These are phyloP conservation scores for Boletus eberwhitei DNA, from an alignment of 768 basidiomycete genomes.

Conservation along the genomic window DNA sequence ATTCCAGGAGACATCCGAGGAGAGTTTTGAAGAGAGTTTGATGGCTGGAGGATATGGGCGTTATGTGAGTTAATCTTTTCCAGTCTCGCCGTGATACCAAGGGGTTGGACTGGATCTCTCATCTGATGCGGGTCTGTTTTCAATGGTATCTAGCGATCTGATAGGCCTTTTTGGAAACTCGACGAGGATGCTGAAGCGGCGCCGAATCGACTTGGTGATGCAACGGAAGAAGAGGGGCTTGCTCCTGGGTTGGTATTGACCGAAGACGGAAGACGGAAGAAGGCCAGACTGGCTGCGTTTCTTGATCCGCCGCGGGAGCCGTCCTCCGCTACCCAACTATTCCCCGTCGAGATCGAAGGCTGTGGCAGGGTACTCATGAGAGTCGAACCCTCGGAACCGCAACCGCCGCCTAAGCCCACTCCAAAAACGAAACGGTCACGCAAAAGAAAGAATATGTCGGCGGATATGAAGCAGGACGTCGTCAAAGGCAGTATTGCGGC, in stretches of 20 bases:
- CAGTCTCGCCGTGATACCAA: not conserved
- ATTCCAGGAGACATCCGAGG: slow-evolving; percentile 80
- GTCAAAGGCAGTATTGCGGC: slow-evolving; percentile 11
- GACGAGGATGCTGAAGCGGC: slow-evolving; percentile 14
- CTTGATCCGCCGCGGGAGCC: slow-evolving; percentile 36
- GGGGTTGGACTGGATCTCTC: slow-evolving; percentile 7
- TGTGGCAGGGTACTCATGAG: slow-evolving; percentile 71
- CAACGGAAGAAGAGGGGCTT: slow-evolving; percentile 9
- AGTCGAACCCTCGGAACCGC: slow-evolving; percentile 40
- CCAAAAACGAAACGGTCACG: slow-evolving; percentile 41
- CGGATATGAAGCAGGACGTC: slow-evolving; percentile 19
- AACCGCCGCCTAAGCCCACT: slow-evolving; percentile 26
- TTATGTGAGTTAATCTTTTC: slow-evolving; percentile 49
- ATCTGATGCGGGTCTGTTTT: slow-evolving; percentile 9
- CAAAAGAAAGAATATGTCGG: slow-evolving; percentile 48
- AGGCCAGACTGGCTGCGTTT: slow-evolving; percentile 69
- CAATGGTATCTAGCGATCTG: slow-evolving; percentile 23
- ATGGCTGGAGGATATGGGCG: slow-evolving; percentile 80
- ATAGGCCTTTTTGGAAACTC: slow-evolving; percentile 19
- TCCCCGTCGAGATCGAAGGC: slow-evolving; percentile 62
- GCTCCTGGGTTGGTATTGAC: slow-evolving; percentile 22
- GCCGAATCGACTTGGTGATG: slow-evolving; percentile 10
- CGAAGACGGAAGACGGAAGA: slow-evolving; percentile 66
- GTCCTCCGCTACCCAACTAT: slow-evolving; percentile 41
- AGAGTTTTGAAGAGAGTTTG: slow-evolving; percentile 81